A percentile compares a stretch with the other conserved stretches of the same genome.
Conservation (phyloP, 78 protist genomes). For the Tieghemostelium lacteum region DNA sequence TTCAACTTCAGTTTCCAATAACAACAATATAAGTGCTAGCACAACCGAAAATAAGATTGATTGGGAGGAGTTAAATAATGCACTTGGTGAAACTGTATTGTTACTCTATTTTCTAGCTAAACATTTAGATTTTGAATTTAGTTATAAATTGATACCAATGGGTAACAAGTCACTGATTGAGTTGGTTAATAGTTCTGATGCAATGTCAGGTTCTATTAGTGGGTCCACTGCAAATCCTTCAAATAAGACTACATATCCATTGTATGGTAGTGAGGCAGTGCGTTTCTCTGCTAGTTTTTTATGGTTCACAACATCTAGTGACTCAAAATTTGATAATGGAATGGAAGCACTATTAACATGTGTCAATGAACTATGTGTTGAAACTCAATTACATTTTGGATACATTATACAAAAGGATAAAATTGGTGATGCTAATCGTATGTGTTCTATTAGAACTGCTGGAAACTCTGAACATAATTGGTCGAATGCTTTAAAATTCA, state of each 20-base stretch:
- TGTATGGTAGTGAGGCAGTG: conserved; percentile 65
- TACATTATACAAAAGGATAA: conserved; percentile 53
- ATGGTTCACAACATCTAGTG: conserved; percentile 43
- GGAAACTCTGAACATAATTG: conserved; percentile 65
- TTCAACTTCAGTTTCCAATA: too few relatives aligned
- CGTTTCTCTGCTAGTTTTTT: conserved; percentile 41
- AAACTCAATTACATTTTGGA: neutral
- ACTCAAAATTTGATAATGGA: conserved; percentile 64
- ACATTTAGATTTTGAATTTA: conserved; percentile 40
- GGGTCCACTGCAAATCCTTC: too few relatives aligned
- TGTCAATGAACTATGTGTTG: conserved; percentile 34
- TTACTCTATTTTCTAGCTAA: conserved; percentile 46
- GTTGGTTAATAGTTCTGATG: too few relatives aligned
- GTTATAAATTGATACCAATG: conserved; percentile 70
- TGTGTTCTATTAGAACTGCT: conserved; percentile 25
- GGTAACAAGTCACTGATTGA: conserved; percentile 60
- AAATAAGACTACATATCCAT: conserved; percentile 45
- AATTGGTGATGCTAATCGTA: conserved; percentile 63
- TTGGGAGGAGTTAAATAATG: conserved; percentile 73
- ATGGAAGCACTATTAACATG: conserved; percentile 65
- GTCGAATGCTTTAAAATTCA: conserved; percentile 62
- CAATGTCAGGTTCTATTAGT: too few relatives aligned
- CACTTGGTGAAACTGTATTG: conserved; percentile 54
- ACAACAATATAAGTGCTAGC: too few relatives aligned
- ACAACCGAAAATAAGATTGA: conserved; percentile 49